Percentiles rank a stretch among this genome's conserved stretches.
phyloP scores from a whole-genome alignment of 495 filamentous ascomycete species.

The Penicillium cinerascens region DNA sequence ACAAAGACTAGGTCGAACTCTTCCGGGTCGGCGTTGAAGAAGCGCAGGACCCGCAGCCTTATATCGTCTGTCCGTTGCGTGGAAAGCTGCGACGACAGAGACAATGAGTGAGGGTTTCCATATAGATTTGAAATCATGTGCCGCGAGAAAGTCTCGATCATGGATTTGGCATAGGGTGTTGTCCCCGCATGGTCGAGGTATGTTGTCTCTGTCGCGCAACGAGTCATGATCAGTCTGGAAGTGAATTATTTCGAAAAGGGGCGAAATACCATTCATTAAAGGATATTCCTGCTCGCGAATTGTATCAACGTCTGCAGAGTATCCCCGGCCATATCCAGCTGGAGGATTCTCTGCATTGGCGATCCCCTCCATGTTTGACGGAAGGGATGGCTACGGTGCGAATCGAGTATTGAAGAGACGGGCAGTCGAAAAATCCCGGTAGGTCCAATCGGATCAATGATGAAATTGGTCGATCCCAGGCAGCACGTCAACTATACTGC shows the following conservation, averaged over 20 bases:
- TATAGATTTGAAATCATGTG: slow-evolving; percentile 78
- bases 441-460: background rate
- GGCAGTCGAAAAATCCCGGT: background rate
- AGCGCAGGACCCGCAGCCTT: slow-evolving; percentile 65
- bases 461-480: background rate
- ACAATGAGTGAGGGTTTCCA: slow-evolving; percentile 90
- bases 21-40: slow-evolving; percentile 81
- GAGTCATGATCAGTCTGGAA: background rate
- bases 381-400: background rate
- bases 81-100: slow-evolving; percentile 72
- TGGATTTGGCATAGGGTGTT: slow-evolving; percentile 74
- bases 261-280: slow-evolving; percentile 64
- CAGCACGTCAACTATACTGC: background rate
- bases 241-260: background rate
- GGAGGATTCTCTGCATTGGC: background rate
- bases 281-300: slow-evolving; percentile 77
- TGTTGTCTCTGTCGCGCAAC: slow-evolving; percentile 56
- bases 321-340: slow-evolving; percentile 35
- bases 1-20: slow-evolving; percentile 90
- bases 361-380: slow-evolving; percentile 12
- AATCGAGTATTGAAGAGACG: background rate
- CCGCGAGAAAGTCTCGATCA: slow-evolving; percentile 70
- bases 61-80: slow-evolving; percentile 72
- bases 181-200: slow-evolving; percentile 96
- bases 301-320: slow-evolving; percentile 63